A percentile compares a stretch with the other conserved stretches of the same genome.
Conservation (phyloP, 495 filamentous ascomycete genomes). For the Friedmanniomyces endolithicus region DNA sequence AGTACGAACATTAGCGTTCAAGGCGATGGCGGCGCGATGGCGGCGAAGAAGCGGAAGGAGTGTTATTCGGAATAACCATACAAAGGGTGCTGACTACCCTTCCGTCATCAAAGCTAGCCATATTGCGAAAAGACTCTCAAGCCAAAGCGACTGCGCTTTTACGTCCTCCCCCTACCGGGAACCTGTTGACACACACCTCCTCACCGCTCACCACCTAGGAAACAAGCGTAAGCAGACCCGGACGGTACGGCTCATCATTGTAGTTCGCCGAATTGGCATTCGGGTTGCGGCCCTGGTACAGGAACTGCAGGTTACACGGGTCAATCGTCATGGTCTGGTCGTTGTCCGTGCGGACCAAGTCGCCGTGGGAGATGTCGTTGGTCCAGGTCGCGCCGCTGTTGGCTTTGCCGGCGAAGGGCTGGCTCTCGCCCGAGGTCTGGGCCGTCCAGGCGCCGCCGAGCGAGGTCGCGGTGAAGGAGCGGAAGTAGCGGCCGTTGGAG, state of each 20-base stretch:
- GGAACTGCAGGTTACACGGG: slow-evolving; percentile 19
- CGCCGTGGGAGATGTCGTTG: slow-evolving; percentile 52
- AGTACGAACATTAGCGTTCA: too few species aligned
- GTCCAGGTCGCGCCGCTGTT: slow-evolving; percentile 53
- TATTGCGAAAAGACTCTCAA: too few species aligned
- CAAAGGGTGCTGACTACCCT: too few species aligned
- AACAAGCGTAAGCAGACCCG: slow-evolving; percentile 15
- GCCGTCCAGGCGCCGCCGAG: slow-evolving; percentile 43
- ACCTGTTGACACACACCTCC: not conserved
- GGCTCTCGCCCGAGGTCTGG: slow-evolving; percentile 39
- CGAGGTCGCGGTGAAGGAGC: slow-evolving; percentile 45
- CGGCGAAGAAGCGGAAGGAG: too few species aligned
- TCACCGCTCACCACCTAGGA: not conserved
- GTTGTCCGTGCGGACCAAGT: slow-evolving; percentile 40
- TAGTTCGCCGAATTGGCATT: slow-evolving; percentile 1
- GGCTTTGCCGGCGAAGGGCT: slow-evolving; percentile 48
- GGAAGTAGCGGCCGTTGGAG: slow-evolving; percentile 47
- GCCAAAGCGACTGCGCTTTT: too few species aligned
- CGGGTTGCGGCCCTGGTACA: slow-evolving; percentile 17
- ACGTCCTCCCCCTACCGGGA: too few species aligned
- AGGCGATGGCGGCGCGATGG: too few species aligned
- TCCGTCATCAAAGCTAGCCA: too few species aligned
- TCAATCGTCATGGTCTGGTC: slow-evolving; percentile 43
- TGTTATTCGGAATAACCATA: too few species aligned
- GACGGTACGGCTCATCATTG: slow-evolving; percentile 14